phyloP scores from a whole-genome alignment of 2,329 filamentous ascomycete genomes.

The Microdochium bolleyi region DNA sequence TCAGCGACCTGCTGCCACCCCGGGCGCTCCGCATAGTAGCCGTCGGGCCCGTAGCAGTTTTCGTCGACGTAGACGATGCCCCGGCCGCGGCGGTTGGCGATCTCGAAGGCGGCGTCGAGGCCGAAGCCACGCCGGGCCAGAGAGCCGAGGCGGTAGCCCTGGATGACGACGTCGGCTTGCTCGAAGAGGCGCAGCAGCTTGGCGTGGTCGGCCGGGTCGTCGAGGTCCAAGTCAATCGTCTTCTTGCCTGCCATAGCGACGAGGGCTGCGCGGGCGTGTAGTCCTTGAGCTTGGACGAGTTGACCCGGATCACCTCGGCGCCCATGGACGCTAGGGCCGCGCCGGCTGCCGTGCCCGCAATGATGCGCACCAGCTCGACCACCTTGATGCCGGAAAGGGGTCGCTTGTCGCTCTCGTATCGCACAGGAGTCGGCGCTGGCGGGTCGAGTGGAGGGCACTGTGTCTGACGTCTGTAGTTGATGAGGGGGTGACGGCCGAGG shows the following conservation, averaged over 20 bases:
- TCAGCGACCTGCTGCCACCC: conserved; percentile 46
- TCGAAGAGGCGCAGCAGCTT: conserved; percentile 31
- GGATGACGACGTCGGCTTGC: conserved; percentile 44
- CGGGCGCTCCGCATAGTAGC: conserved; percentile 32
- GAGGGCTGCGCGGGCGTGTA: conserved; percentile 26
- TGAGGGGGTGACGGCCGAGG: conserved; percentile 29
- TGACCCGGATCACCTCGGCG: conserved; percentile 37
- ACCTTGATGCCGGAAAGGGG: conserved; percentile 39
- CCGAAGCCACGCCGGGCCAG: conserved; percentile 33
- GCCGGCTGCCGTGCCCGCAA: conserved; percentile 37
- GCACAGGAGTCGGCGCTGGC: conserved; percentile 19
- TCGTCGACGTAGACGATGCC: conserved; percentile 40
- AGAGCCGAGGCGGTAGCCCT: conserved; percentile 39
- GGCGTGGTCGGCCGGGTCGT: conserved; percentile 26
- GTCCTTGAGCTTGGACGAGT: conserved; percentile 31
- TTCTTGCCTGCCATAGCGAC: conserved; percentile 38
- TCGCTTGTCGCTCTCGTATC: conserved; percentile 17
- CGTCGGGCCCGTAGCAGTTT: conserved; percentile 42
- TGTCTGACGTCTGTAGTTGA: conserved; percentile 27
- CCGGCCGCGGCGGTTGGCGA: conserved; percentile 27
- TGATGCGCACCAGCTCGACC: conserved; percentile 39
- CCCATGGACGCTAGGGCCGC: conserved; percentile 32
- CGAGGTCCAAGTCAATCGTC: conserved; percentile 37
- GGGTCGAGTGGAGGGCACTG: conserved; percentile 22
- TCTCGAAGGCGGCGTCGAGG: conserved; percentile 26